These are phyloP conservation scores for Lasiodiplodia gonubiensis DNA, from an alignment of 2,329 filamentous ascomycete species.

Conservation along the genomic window DNA sequence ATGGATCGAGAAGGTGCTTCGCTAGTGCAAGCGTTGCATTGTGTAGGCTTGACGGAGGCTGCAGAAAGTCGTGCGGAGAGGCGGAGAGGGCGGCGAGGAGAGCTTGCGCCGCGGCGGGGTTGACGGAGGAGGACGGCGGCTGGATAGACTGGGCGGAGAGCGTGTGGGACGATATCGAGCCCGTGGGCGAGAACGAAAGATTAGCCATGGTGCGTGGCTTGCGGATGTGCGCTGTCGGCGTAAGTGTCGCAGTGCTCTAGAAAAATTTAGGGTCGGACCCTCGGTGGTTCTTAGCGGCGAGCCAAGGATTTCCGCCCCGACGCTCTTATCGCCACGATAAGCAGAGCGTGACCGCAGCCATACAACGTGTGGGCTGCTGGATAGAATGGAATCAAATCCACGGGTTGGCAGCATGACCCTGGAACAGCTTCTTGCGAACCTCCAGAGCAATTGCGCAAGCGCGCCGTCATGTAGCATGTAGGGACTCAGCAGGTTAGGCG, in stretches of 20 bases:
- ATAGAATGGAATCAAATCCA: no score
- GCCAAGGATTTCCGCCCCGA: conserved; percentile 9
- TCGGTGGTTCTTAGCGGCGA: conserved; percentile 2
- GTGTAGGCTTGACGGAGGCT: conserved; percentile 70
- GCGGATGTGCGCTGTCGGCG: not conserved
- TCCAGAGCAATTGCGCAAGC: no score
- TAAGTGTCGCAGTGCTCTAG: conserved; percentile 6
- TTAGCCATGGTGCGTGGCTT: conserved; percentile 27
- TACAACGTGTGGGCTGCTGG: no score
- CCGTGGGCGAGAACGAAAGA: conserved; percentile 40
- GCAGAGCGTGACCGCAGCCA: not conserved
- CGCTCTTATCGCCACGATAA: not conserved
- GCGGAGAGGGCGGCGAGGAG: conserved; percentile 65
- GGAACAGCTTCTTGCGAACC: no score
- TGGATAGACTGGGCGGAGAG: conserved; percentile 46
- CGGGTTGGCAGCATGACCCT: no score
- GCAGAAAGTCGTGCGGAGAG: conserved; percentile 76
- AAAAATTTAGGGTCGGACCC: conserved; percentile 26
- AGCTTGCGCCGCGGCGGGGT: conserved; percentile 40
- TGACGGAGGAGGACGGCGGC: conserved; percentile 42
- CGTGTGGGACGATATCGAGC: conserved; percentile 48
- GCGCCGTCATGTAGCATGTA: no score
- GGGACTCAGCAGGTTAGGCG: not conserved
- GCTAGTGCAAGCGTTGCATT: conserved; percentile 73
- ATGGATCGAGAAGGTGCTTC: conserved; percentile 79